Base-by-base conservation (phyloP, 306 rosid species). In the Fragaria iinumae region DNA sequence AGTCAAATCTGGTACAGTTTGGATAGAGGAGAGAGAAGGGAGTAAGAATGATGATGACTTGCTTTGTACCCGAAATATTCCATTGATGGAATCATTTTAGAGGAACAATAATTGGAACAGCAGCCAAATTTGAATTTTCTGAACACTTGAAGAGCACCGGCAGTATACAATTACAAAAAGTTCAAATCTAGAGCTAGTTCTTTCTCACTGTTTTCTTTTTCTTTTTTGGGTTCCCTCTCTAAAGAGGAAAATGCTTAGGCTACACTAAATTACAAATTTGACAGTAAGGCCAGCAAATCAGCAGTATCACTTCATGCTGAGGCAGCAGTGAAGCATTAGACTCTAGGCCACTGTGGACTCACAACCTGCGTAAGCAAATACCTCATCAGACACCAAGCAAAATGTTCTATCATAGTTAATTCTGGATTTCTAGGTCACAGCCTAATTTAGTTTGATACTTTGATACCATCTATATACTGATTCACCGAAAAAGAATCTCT, bases 261-360 rank as follows among this genome's bases (percentile, higher is more conserved):
- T 23, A 59, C 64, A 41, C 20, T 6, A 10, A 6, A 44, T 39
- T 43, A 25, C 25, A 73, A 41, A 73, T 6, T 49, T 56, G 2
- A n/a, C 11, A 48, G 2, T 21, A 25, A 23, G 41, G 12, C 23
- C 14, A 32, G 36, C 41, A 38, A 38, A 38, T 38, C 12, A 23
- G 18, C 6, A 32, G 68, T 27, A 67, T 39, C 36, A 45, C 47
- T 45, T 32, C 47, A 68, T 73, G 38, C 29, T 34, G 62, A 20
- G 23, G 57, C 32, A 60, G 81, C 84, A 92, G 29, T 34, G 62
- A 20, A 25, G 48, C 32, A 45, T 80, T 90, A 92, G 32, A 86
- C 96, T 87, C 70, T 82, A 13, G 99, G 97, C 97, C 97, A 95
- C 73, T 95, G 97, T 59, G 97, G 99, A 87, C 97, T 95, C 82